phyloP scores from a whole-genome alignment of 805 yeast species.

The Monosporozyma servazzii region DNA sequence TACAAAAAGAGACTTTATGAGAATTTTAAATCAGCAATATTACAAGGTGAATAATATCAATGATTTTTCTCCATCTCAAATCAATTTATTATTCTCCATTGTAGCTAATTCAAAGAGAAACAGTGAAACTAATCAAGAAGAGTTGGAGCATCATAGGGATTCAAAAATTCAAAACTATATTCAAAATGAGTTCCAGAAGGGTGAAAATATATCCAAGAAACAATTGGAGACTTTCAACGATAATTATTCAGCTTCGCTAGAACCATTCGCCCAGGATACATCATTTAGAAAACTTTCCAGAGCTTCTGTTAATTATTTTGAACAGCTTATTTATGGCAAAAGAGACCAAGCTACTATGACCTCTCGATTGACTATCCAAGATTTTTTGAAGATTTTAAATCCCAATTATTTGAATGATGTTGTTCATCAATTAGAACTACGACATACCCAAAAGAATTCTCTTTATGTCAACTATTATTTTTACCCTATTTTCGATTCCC shows the following conservation, averaged over 20 bases:
- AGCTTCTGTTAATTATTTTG: background rate
- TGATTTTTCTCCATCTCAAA: slow-evolving; percentile 36
- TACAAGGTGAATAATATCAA: slow-evolving; percentile 34
- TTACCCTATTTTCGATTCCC: slow-evolving; percentile 70
- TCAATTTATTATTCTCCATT: slow-evolving; percentile 31
- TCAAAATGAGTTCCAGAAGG: slow-evolving; percentile 22
- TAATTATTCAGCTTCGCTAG: slow-evolving; percentile 10
- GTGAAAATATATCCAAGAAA: slow-evolving; percentile 13
- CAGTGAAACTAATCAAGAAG: slow-evolving; percentile 6
- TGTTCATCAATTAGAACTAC: slow-evolving; percentile 26
- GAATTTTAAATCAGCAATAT: slow-evolving; percentile 30
- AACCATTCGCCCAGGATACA: slow-evolving; percentile 2
- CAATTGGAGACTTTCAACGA: slow-evolving; percentile 21
- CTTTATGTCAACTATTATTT: slow-evolving; percentile 32
- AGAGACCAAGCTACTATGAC: slow-evolving; percentile 14
- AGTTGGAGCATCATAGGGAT: slow-evolving; percentile 17
- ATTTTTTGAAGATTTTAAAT: slow-evolving; percentile 34
- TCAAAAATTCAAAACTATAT: slow-evolving; percentile 21
- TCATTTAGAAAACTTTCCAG: slow-evolving; percentile 1
- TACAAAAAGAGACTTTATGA: slow-evolving; percentile 30
- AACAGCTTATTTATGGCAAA: slow-evolving; percentile 3
- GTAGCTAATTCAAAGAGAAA: slow-evolving; percentile 30
- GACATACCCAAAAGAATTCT: slow-evolving; percentile 21
- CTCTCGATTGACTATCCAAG: slow-evolving; percentile 30
- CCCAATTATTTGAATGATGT: slow-evolving; percentile 33